These are phyloP conservation scores for Cladosporium sp. DNA, from an alignment of 2,329 filamentous ascomycete genomes.

Conservation along the genomic window DNA sequence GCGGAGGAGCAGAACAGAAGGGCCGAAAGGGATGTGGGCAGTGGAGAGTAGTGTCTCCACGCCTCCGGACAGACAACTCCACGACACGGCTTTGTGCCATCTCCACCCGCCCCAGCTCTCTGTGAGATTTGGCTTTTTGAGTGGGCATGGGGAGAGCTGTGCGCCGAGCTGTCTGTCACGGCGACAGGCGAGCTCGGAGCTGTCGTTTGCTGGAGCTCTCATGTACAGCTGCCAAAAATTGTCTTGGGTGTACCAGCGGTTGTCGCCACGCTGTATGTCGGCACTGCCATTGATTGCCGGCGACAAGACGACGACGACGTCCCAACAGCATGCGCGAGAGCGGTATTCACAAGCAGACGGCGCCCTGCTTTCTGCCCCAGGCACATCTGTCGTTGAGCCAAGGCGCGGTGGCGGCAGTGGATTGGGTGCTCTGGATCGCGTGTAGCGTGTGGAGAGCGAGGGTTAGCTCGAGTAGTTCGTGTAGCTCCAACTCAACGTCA, in stretches of 20 bases:
- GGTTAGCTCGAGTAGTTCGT: not conserved
- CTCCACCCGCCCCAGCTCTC: not conserved
- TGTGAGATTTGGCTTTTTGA: not conserved
- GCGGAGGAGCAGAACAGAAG: not conserved
- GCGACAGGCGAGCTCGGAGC: conserved; percentile 4
- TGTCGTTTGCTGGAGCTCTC: conserved; percentile 7
- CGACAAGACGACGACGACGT: not conserved
- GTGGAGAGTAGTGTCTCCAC: not conserved
- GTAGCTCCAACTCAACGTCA: conserved; percentile 1
- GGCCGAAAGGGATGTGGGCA: conserved; percentile 9
- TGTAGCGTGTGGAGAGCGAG: conserved; percentile 8
- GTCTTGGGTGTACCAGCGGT: not conserved
- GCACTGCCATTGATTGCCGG: not conserved
- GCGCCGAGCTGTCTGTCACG: not conserved
- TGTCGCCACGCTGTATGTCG: not conserved
- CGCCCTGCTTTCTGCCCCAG: not conserved
- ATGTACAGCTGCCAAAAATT: not conserved
- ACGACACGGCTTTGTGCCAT: not conserved
- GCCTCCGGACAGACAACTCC: not conserved
- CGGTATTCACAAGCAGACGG: not conserved
- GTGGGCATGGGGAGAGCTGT: conserved; percentile 5
- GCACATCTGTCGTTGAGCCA: not conserved
- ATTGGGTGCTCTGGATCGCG: conserved; percentile 3
- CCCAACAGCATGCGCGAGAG: not conserved
- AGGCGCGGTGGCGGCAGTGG: not conserved